Conservation (phyloP, 495 filamentous ascomycete species). For the Sordaria brevicollis region DNA sequence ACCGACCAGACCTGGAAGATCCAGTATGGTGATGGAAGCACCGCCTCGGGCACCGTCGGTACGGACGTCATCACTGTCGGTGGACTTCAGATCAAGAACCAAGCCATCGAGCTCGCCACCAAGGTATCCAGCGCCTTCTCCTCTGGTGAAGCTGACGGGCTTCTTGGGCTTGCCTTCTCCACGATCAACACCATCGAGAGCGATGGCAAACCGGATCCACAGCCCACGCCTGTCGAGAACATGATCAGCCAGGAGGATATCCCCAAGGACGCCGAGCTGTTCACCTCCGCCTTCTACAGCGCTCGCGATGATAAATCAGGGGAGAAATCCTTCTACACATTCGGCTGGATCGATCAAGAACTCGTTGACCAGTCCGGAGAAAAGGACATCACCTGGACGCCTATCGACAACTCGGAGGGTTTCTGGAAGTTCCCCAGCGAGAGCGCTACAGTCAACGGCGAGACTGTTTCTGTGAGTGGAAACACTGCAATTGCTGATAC, state of each 20-base stretch:
- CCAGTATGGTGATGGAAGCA: slow-evolving; percentile 62
- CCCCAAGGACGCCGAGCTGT: slow-evolving; percentile 51
- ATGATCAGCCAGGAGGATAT: slow-evolving; percentile 64
- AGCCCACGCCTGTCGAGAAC: slow-evolving; percentile 64
- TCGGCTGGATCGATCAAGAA: slow-evolving; percentile 64
- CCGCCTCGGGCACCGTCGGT: slow-evolving; percentile 60
- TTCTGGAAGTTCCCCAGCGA: slow-evolving; percentile 64
- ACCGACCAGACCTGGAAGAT: slow-evolving; percentile 55
- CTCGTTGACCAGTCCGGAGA: slow-evolving; percentile 44
- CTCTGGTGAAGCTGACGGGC: slow-evolving; percentile 53
- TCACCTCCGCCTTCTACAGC: slow-evolving; percentile 62
- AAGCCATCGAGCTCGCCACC: slow-evolving; percentile 60
- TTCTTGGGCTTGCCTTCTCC: slow-evolving; percentile 62
- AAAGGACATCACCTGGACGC: slow-evolving; percentile 47
- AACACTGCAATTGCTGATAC: slow-evolving; percentile 79
- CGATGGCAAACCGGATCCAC: slow-evolving; percentile 35
- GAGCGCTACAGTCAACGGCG: slow-evolving; percentile 50
- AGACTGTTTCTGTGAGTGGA: slow-evolving; percentile 41
- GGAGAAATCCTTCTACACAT: slow-evolving; percentile 64
- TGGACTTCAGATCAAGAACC: slow-evolving; percentile 55
- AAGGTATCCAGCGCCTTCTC: slow-evolving; percentile 53
- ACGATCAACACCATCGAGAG: slow-evolving; percentile 58
- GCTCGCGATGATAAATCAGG: slow-evolving; percentile 41
- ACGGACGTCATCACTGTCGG: slow-evolving; percentile 60
- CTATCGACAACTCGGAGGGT: slow-evolving; percentile 57